These are phyloP conservation scores for Elongisporangium senticosum DNA, from an alignment of 352 stramenopile genomes.

Conservation along the genomic window DNA sequence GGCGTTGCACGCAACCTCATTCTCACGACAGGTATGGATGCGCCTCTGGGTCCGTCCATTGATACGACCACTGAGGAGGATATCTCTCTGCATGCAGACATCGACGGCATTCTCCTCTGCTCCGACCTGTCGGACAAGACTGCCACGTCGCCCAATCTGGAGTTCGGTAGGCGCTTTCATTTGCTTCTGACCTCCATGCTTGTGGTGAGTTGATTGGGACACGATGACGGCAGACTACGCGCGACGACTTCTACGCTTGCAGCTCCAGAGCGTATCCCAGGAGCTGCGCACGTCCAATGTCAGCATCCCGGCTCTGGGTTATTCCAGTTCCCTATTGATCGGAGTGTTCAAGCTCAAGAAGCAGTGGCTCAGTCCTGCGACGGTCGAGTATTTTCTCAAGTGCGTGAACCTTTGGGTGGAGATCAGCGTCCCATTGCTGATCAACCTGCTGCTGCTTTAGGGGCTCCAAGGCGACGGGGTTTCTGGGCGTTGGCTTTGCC, in stretches of 20 bases:
- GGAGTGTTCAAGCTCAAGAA: slow-evolving; percentile 29
- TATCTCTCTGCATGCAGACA: slow-evolving; percentile 12
- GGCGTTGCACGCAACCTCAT: slow-evolving; percentile 26
- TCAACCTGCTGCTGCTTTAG: slow-evolving; percentile 7
- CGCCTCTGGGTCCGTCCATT: background rate
- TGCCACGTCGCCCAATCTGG: slow-evolving; percentile 11
- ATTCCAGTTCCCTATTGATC: background rate
- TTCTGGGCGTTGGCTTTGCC: slow-evolving; percentile 48
- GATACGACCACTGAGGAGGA: background rate
- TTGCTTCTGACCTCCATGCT: background rate
- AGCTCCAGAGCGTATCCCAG: slow-evolving; percentile 32
- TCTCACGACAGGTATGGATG: slow-evolving; percentile 33
- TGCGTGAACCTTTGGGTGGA: background rate
- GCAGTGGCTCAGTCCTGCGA: slow-evolving; percentile 32
- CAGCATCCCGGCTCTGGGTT: slow-evolving; percentile 25
- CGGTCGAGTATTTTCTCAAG: slow-evolving; percentile 47
- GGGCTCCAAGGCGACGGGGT: slow-evolving; percentile 33
- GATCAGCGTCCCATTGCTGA: background rate
- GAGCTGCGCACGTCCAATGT: slow-evolving; percentile 15
- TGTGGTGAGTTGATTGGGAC: background rate
- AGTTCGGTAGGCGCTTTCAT: slow-evolving; percentile 22
- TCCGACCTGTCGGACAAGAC: slow-evolving; percentile 15
- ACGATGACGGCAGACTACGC: slow-evolving; percentile 33
- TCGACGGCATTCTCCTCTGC: slow-evolving; percentile 34
- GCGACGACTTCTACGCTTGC: slow-evolving; percentile 42